These are phyloP conservation scores for Hyaloscypha hepaticicola DNA, from an alignment of 495 filamentous ascomycete species.

Conservation along the genomic window DNA sequence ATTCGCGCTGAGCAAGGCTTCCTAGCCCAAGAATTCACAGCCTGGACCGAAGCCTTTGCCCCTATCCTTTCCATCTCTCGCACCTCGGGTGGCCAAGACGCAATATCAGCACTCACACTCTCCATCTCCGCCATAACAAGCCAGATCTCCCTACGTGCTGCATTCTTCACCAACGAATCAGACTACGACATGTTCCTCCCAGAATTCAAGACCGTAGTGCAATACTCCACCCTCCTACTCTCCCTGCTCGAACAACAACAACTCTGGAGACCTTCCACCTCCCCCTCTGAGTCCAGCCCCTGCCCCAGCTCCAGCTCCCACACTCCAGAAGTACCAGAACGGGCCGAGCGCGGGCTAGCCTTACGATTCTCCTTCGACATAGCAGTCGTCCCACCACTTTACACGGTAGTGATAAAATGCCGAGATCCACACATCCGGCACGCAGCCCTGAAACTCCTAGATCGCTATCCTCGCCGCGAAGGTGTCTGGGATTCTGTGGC, in stretches of 20 bases:
- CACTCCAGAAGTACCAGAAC: not conserved
- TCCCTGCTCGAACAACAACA: slow-evolving; percentile 4
- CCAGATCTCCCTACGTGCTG: slow-evolving; percentile 11
- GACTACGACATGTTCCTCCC: slow-evolving; percentile 21
- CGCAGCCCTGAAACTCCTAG: slow-evolving; percentile 40
- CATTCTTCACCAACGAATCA: slow-evolving; percentile 15
- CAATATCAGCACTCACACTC: slow-evolving; percentile 17
- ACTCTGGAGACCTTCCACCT: not conserved
- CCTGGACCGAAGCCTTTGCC: slow-evolving; percentile 20
- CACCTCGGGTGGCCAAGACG: slow-evolving; percentile 7
- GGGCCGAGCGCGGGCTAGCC: not conserved
- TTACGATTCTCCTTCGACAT: slow-evolving; percentile 31
- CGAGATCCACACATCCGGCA: slow-evolving; percentile 43
- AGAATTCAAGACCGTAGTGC: slow-evolving; percentile 23
- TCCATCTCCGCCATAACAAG: slow-evolving; percentile 10
- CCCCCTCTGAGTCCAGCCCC: not conserved
- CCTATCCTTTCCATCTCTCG: slow-evolving; percentile 10
- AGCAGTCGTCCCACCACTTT: slow-evolving; percentile 39
- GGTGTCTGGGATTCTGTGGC: slow-evolving; percentile 45
- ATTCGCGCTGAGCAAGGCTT: slow-evolving; percentile 14
- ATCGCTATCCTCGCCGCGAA: slow-evolving; percentile 41
- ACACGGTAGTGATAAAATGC: slow-evolving; percentile 40
- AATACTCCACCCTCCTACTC: slow-evolving; percentile 1
- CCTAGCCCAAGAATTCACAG: slow-evolving; percentile 6
- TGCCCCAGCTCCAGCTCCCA: not conserved